Evolutionary conservation across 192 early-diverging fungal species (phyloP).

Genomic region (Bifiguratus adelaidae): DNA sequence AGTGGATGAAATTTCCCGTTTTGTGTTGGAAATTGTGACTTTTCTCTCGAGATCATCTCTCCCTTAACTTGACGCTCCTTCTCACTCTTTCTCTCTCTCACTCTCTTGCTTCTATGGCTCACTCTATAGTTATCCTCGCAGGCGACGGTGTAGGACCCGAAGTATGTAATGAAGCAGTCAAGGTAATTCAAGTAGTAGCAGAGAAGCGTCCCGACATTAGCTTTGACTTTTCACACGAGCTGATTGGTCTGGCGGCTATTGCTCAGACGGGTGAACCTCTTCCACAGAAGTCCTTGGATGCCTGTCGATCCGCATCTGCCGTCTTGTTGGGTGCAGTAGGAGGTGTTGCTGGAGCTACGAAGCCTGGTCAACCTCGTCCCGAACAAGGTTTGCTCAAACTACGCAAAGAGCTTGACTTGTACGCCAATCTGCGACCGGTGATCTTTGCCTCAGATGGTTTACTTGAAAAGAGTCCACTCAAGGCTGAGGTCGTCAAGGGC

Average conservation of each 20-base stretch:
- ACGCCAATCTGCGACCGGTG: constrained; percentile 95
- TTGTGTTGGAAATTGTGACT: too few species aligned
- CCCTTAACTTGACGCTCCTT: too few species aligned
- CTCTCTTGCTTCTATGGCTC: too few species aligned
- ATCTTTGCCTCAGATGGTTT: constrained; percentile 81
- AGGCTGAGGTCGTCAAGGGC: constrained; percentile 81
- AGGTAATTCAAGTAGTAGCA: constrained; percentile 74
- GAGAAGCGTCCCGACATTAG: constrained; percentile 44
- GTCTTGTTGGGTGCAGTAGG: constrained; percentile 96
- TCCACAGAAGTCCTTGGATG: constrained; percentile 70
- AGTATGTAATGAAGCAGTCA: constrained; percentile 82
- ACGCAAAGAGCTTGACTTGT: constrained; percentile 87
- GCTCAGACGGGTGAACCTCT: constrained; percentile 83
- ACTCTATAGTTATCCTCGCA: constrained; percentile 66
- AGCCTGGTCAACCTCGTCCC: constrained; percentile 71
- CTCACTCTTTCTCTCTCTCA: too few species aligned
- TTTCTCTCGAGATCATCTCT: too few species aligned
- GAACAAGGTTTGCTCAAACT: constrained; percentile 91
- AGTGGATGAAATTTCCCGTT: too few species aligned
- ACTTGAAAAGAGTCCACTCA: constrained; percentile 77
- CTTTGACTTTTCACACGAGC: constrained; percentile 66
- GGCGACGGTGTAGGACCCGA: constrained; percentile 98
- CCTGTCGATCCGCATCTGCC: constrained; percentile 77
- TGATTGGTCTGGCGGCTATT: constrained; percentile 89
- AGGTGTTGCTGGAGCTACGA: constrained; percentile 65